Base-by-base conservation (phyloP, 225 moss, liverwort and hornwort genomes). In the Sphagnum contortum region DNA sequence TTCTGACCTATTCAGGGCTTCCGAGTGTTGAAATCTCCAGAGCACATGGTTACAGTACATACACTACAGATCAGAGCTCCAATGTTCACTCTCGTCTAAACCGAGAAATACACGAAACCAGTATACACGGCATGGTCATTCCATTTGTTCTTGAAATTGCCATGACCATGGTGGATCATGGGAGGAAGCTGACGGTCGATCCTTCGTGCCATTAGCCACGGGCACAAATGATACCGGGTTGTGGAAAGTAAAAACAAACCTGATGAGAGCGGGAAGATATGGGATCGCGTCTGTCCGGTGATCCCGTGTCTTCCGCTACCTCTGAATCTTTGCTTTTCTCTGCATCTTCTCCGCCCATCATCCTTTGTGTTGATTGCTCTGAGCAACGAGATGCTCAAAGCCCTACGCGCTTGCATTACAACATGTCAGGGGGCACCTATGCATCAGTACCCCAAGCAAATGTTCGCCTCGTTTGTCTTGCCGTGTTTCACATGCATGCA, bases 211-310 rank as follows among this genome's bases (percentile, higher is more conserved):
- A 49, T 11, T 3, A 11, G 6, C 47, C 48, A n/a, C 48, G 6
- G 6, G 3, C 48, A 45, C 45, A 29, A 29, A 29, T 29, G 29
- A 29, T 29, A 29, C 55, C 11, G 14, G 3, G 5, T 9, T 48
- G 14, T 2, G 55, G 29, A 54, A 67, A 9, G 5, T 29, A 5
- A 9, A 48, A 10, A 66, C 86, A 71, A 50, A 94, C 93, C 93
- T 91, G 94, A 71, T 79, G 84, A 48, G 85, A 91, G 6, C 84
- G 73, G 60, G 91, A 69, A 47, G 87, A 71, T 51, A 87, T 87
- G 13, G 81, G 66, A 71, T 94, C 91, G 51, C 73, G 86, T 59
- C 90, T 75, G 62, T 88, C 93, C 0, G 90, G 93, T 6, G 93
- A 94, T 66, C 90, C 93, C 84, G 90, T 84, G 61, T 75, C 78